Base-by-base conservation (phyloP, 345 rosid genomes). In the Linum trigynum region DNA sequence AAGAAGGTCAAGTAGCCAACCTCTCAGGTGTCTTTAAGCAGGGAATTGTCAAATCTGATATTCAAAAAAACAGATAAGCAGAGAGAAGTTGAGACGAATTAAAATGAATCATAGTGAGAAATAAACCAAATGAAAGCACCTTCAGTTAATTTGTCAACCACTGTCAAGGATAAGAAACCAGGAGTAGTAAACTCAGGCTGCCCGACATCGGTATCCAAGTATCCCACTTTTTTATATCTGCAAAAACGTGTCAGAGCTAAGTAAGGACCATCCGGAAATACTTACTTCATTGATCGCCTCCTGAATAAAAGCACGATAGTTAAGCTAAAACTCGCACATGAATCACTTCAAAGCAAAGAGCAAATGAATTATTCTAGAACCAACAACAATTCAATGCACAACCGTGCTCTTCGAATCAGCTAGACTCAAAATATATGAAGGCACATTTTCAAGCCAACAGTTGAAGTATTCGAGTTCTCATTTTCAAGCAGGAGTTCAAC, bases 1-100 rank as follows among this genome's bases (percentile, higher is more conserved):
- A 23, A 23, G 32, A 23, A 23, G 15, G 65, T 23, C 11, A 53
- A 66, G 38, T 16, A 43, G 23, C 50, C 57, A 80, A 94, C 99
- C 96, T 87, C 67, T 88, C 89, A 3, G 99, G 97, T 32, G 89
- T 94, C 88, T 86, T 94, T 75, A 94, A 72, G 77, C 96, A 90
- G 53, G 97, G 96, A 79, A 81, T 78, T 38, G 84, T 69, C 88
- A 92, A 76, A 78, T 88, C 95, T 81, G 77, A 69, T 57, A 76
- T 82, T 63, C 48, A 35, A 36, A 69, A 64, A 38, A 43, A 8
- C 56, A 32, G 64, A 58, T 57, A 36, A 15, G 32, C 32, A 23
- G 14, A 48, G 53, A 48, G 53, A 41, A 4, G 45, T 4, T 41
- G 61, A 64, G 37, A 59, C 32, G 32, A 23, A 23, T 23, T 23